Base-by-base conservation (phyloP, 345 rosid genomes). In the Rhizophora apiculata region DNA sequence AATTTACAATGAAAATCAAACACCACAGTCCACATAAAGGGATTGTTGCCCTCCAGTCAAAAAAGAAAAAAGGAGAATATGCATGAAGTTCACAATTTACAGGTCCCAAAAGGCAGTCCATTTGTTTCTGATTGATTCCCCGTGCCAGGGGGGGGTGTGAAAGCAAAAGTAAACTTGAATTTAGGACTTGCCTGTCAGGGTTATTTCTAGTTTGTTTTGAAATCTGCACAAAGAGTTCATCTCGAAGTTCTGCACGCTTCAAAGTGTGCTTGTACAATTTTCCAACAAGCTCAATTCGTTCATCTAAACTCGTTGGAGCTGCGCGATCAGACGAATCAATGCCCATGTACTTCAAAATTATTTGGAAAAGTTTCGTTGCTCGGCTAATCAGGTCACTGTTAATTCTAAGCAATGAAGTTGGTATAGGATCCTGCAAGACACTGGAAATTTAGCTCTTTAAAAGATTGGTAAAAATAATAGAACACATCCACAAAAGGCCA, bases 151-250 rank as follows among this genome's bases (percentile, higher is more conserved):
- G 2, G 18, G 8, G 10, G 9, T 1, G 26, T 34, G 15, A 1
- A 31, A 24, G 65, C 57, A 39, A 60, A 31, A 36, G 20, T 3
- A 15, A 46, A 43, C 65, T 3, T 61, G 24, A 57, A 21, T 21
- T 52, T 36, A 64, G 57, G 48, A 21, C 80, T 55, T 72, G 82
- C 98, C 90, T 88, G 79, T 94, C 95, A 70, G 97, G 93, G 61
- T 89, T 95, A 56, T 90, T 93, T 76, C 99, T 86, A 32, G 99
- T 95, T 78, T 95, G 99, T 71, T 95, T 95, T 63, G 96, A 95
- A 78, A 95, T 87, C 79, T 95, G 99, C 27, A 88, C 96, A 76
- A 90, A 95, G 60, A 92, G 93, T 82, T 95, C 99, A 76, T 95
- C 99, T 68, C 97, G 87, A 65, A 95, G 99, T 79, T 92, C 99